Base-by-base conservation (phyloP, 176 grass and related monocot genomes). In the Raddia guianensis region DNA sequence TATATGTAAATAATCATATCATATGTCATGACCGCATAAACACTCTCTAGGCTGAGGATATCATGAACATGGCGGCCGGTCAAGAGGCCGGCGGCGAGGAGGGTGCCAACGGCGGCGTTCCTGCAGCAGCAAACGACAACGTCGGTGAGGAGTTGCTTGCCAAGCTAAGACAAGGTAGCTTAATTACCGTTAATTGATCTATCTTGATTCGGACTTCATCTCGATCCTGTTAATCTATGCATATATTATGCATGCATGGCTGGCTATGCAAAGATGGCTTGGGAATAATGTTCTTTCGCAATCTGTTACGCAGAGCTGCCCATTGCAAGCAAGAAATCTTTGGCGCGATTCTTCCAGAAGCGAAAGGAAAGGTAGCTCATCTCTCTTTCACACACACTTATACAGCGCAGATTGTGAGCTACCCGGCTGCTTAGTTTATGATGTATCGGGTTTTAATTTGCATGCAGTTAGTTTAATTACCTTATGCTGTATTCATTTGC, bases 261-360 rank as follows among this genome's bases (percentile, higher is more conserved):
- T 18, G 14, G 37, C 37, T 19, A 0, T 20, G 50, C 8, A 7
- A 40, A 19, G 47, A 37, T 2, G 20, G 14, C 8, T 46, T 55
- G 6, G 49, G 12, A 12, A 43, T 73, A 51, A 77, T 63, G 10
- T 1, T 54, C 16, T 68, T 73, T 51, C 72, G 54, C 65, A 19
- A 27, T 55, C n/a, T 20, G 59, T n/a, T 57, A 43, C 45, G 51
- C 82, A 86, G 87, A 57, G 66, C 59, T 86, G 68, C 82, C 82
- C 7, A 72, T 66, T 49, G 37, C 82, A 64, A 82, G 53, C 72
- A 86, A 86, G 63, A 82, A 16, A 71, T 89, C 87, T 16, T 14
- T 89, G 71, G 59, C 75, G 35, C 77, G 56, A 0, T 89, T 89
- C 63, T 85, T 86, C 32, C 72, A 82, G 77, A 82, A 86, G 48